A percentile compares a stretch with the other conserved stretches of the same genome.
Evolutionary conservation across 805 yeast genomes (phyloP).

Genomic region (Candida loeiensis): DNA sequence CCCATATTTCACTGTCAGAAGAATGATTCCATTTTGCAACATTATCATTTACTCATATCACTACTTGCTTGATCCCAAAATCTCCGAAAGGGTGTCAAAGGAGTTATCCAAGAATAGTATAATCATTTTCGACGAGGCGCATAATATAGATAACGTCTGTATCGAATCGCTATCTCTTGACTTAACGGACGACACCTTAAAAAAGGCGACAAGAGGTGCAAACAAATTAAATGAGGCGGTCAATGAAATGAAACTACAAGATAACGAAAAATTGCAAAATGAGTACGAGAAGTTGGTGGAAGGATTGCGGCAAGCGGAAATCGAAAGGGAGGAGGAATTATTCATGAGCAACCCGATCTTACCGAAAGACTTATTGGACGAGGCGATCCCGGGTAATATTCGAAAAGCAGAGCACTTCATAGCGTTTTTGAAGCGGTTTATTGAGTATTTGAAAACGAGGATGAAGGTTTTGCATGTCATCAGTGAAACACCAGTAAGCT

Average conservation of each 20-base stretch:
- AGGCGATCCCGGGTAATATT: conserved; percentile 96
- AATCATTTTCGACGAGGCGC: conserved; percentile 97
- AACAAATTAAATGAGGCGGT: conserved; percentile 71
- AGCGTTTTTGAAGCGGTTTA: conserved; percentile 85
- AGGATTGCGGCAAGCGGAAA: conserved; percentile 81
- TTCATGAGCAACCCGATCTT: conserved; percentile 86
- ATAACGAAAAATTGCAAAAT: conserved; percentile 77
- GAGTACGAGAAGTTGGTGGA: conserved; percentile 90
- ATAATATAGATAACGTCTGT: conserved; percentile 97
- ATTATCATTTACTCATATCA: conserved; percentile 95
- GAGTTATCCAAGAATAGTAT: conserved; percentile 91
- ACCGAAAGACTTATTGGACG: conserved; percentile 79
- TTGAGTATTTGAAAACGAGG: conserved; percentile 91
- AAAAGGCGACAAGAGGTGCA: conserved; percentile 86
- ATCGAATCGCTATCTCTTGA: conserved; percentile 92
- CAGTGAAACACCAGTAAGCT: conserved; percentile 95
- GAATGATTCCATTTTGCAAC: conserved; percentile 95
- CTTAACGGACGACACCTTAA: conserved; percentile 82
- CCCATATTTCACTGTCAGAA: conserved; percentile 95
- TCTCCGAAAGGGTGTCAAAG: conserved; percentile 89
- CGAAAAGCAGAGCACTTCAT: conserved; percentile 96
- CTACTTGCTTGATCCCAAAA: conserved; percentile 92
- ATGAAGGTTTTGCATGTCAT: conserved; percentile 97
- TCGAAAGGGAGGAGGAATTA: conserved; percentile 54
- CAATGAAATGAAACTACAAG: conserved; percentile 79